phyloP scores from a whole-genome alignment of 2,329 filamentous ascomycete genomes.

The Cercospora nicotianae region DNA sequence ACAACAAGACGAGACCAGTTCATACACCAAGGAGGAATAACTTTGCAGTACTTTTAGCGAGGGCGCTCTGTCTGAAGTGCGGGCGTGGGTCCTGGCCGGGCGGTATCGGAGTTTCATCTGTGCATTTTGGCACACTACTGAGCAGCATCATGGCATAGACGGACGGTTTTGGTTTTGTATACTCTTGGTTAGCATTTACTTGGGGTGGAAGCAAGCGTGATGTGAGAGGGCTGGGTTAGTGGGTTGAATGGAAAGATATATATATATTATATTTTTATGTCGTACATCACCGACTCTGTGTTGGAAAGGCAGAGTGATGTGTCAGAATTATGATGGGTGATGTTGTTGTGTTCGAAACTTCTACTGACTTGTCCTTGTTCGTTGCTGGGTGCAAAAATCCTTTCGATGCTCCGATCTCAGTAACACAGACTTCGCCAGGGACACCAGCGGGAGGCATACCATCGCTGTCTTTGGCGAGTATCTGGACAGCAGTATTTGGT shows the following conservation, averaged over 20 bases:
- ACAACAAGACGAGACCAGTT: neutral
- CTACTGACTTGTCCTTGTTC: too few relatives aligned
- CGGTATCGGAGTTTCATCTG: neutral
- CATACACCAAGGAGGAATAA: neutral
- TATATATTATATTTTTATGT: neutral
- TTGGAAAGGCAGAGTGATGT: too few relatives aligned
- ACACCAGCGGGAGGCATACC: too few relatives aligned
- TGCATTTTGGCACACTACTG: neutral
- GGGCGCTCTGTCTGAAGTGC: conserved; percentile 1
- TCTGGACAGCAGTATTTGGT: too few relatives aligned
- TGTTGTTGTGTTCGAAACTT: too few relatives aligned
- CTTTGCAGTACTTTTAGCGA: conserved; percentile 12
- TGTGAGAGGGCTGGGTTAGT: neutral
- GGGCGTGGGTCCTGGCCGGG: neutral
- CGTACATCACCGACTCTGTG: too few relatives aligned
- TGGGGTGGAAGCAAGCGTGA: too few relatives aligned
- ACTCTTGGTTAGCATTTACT: neutral
- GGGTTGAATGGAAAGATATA: neutral
- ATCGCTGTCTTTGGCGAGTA: too few relatives aligned
- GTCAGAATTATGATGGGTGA: too few relatives aligned
- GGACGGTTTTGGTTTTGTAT: neutral
- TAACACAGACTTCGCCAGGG: too few relatives aligned
- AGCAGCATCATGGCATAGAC: neutral
- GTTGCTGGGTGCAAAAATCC: too few relatives aligned
- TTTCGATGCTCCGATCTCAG: too few relatives aligned